Percentiles rank a stretch among this genome's conserved stretches.
phyloP scores from a whole-genome alignment of 1,284 basidiomycete species.

The Ustilago sp. region DNA sequence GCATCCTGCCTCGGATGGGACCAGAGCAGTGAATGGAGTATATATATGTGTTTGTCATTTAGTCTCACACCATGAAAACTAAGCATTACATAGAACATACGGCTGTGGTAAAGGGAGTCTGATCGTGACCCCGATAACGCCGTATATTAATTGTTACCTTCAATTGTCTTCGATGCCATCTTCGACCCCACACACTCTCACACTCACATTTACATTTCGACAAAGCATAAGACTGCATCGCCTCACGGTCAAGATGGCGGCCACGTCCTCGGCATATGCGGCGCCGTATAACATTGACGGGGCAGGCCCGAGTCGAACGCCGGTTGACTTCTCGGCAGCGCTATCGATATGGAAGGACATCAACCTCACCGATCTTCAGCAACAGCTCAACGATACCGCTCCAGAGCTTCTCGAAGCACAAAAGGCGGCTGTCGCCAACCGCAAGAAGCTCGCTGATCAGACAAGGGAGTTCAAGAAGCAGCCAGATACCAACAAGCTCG shows the following conservation, averaged over 20 bases:
- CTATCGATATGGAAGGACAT: conserved; percentile 58
- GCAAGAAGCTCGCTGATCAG: conserved; percentile 65
- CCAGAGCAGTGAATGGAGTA: too few species aligned
- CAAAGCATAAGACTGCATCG: background rate
- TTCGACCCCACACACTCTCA: background rate
- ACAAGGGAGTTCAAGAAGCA: conserved; percentile 66
- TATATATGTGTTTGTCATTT: too few species aligned
- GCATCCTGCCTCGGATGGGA: too few species aligned
- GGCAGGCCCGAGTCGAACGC: conserved; percentile 26
- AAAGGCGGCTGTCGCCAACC: conserved; percentile 55
- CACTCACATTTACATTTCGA: background rate
- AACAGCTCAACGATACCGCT: conserved; percentile 40
- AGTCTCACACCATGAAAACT: too few species aligned
- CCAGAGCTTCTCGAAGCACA: conserved; percentile 52
- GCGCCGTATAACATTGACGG: conserved; percentile 30
- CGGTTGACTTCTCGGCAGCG: conserved; percentile 53
- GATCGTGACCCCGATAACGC: too few species aligned
- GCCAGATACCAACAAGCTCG: conserved; percentile 52
- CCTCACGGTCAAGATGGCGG: conserved; percentile 10
- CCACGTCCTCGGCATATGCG: conserved; percentile 11
- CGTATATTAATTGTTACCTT: too few species aligned
- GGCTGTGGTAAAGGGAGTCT: too few species aligned
- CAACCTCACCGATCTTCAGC: conserved; percentile 45
- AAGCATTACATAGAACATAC: too few species aligned
- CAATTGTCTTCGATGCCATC: conserved; percentile 5